Conservation (phyloP, 352 stramenopile genomes). For the Thraustochytrium striatum region DNA sequence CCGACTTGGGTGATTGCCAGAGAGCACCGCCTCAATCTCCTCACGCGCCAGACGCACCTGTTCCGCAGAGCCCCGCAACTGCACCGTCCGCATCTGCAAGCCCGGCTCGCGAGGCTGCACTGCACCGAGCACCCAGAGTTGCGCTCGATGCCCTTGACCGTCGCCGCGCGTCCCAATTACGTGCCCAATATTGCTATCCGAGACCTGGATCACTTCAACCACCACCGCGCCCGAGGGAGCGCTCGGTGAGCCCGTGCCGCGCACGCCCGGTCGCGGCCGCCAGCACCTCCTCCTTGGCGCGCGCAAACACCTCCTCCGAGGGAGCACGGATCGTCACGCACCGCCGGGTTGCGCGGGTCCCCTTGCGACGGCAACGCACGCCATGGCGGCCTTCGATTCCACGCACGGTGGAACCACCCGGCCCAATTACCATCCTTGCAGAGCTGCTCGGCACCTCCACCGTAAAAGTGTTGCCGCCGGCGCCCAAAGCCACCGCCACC, state of each 20-base stretch:
- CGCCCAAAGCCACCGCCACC: too few relatives aligned
- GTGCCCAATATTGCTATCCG: neutral
- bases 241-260: neutral
- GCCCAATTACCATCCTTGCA: conserved; percentile 18
- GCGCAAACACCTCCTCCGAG: neutral
- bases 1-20: neutral
- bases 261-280: neutral
- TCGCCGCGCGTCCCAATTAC: conserved; percentile 25
- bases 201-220: neutral
- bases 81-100: neutral
- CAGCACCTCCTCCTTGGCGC: conserved; percentile 26
- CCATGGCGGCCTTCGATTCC: neutral
- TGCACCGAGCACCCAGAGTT: neutral
- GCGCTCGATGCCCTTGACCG: neutral
- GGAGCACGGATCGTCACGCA: conserved; percentile 1
- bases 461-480: neutral
- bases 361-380: neutral
- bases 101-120: neutral
- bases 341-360: neutral
- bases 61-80: neutral
- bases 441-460: neutral
- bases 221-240: neutral
- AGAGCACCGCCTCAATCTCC: conserved; percentile 10
- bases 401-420: neutral
- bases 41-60: neutral